A percentile compares a stretch with the other conserved stretches of the same genome.
phyloP scores from a whole-genome alignment of 2,329 filamentous ascomycete genomes.

The Fragosphaeria purpurea region DNA sequence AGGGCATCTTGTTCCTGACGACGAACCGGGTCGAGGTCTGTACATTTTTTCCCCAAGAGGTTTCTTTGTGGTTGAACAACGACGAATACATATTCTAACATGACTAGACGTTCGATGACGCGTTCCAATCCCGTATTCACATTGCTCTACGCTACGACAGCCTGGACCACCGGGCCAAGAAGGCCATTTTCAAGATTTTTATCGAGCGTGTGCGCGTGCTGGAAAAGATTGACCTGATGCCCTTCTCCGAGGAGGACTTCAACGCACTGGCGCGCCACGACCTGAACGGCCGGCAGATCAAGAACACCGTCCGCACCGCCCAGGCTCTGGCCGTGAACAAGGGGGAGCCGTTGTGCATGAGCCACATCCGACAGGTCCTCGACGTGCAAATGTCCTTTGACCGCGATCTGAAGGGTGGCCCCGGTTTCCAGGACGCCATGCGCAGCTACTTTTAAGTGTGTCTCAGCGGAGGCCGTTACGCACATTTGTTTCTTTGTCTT shows the following conservation, averaged over 20 bases:
- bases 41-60: slow-evolving; percentile 1
- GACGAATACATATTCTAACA: neutral
- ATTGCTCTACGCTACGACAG: slow-evolving; percentile 74
- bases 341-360: slow-evolving; percentile 60
- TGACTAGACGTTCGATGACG: slow-evolving; percentile 61
- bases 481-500: neutral
- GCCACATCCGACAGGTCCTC: slow-evolving; percentile 72
- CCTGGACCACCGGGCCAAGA: slow-evolving; percentile 61
- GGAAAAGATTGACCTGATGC: slow-evolving; percentile 49
- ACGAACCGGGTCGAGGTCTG: slow-evolving; percentile 68
- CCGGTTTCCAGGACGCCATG: slow-evolving; percentile 76
- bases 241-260: slow-evolving; percentile 58
- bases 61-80: too few species aligned
- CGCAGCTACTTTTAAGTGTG: slow-evolving; percentile 54
- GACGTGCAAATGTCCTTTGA: slow-evolving; percentile 78
- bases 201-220: slow-evolving; percentile 60
- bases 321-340: slow-evolving; percentile 75
- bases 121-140: slow-evolving; percentile 81
- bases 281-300: slow-evolving; percentile 61
- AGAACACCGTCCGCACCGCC: slow-evolving; percentile 75
- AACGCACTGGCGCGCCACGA: slow-evolving; percentile 56
- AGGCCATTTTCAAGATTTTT: slow-evolving; percentile 76
- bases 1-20: slow-evolving; percentile 81
- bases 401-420: slow-evolving; percentile 69
- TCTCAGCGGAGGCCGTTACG: too few species aligned